Conservation (phyloP, 169 alveolate species). For the Plasmodium cynomolgi region DNA sequence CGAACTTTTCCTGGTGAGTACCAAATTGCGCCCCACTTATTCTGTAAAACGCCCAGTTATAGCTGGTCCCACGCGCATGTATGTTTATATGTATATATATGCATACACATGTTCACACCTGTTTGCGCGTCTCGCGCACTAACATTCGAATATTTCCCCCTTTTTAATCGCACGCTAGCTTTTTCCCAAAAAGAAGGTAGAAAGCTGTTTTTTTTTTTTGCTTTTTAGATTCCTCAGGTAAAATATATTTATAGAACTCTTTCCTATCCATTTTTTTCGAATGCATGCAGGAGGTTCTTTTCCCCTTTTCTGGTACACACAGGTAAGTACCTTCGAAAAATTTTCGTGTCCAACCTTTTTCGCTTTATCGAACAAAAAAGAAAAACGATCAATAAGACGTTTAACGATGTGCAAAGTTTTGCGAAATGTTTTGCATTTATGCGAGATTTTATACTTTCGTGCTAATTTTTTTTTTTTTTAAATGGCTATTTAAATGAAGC, state of each 20-base stretch:
- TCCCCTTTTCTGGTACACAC: background rate
- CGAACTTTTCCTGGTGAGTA: background rate
- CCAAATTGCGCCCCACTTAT: background rate
- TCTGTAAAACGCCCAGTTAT: background rate
- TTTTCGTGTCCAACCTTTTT: background rate
- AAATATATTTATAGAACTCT: background rate
- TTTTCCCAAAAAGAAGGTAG: background rate
- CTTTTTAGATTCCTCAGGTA: background rate
- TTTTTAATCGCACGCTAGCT: background rate
- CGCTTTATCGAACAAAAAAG: background rate
- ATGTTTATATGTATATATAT: background rate
- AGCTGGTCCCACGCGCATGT: background rate
- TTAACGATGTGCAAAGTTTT: background rate
- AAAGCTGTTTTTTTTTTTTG: background rate
- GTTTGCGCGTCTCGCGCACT: background rate
- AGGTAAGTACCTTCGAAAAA: background rate
- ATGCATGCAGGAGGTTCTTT: background rate
- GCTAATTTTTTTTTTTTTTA: background rate
- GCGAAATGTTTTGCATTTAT: background rate
- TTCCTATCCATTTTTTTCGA: background rate
- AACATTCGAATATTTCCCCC: background rate
- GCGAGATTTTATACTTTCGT: background rate
- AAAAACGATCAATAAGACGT: background rate
- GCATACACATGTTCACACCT: background rate
- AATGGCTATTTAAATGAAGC: constrained; percentile 21